Conservation (phyloP, 257 asterid species). For the Jacaranda mimosifolia region DNA sequence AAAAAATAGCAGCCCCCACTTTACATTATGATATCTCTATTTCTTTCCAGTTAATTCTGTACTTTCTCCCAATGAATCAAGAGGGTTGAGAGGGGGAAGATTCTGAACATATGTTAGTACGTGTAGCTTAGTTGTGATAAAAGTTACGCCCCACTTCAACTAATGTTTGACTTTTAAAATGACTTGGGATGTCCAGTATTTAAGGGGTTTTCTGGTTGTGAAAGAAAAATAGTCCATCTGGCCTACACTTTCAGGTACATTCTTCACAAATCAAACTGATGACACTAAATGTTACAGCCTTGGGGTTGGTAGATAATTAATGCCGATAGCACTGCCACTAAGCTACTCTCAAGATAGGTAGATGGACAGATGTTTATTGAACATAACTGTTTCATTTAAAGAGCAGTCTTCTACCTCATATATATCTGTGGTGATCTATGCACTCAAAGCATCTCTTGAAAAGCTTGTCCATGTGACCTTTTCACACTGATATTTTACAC, state of each 20-base stretch:
- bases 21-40: neutral
- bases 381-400: constrained; percentile 7
- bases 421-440: constrained; percentile 10
- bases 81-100: constrained; percentile 22
- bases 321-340: constrained; percentile 24
- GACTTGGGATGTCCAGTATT: constrained; percentile 7
- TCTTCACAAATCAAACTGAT: constrained; percentile 21
- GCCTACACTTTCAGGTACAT: constrained; percentile 33
- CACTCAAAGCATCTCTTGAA: no score
- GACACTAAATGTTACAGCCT: constrained; percentile 40
- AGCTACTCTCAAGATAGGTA: constrained; percentile 33
- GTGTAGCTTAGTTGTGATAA: neutral
- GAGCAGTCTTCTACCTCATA: neutral
- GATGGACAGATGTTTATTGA: constrained; percentile 30
- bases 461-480: neutral
- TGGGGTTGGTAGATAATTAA: constrained; percentile 43
- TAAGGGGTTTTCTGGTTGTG: neutral
- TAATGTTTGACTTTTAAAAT: constrained; percentile 22
- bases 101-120: constrained; percentile 23
- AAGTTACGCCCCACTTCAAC: constrained; percentile 38
- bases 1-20: neutral
- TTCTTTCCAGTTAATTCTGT: neutral
- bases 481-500: no score
- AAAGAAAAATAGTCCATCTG: constrained; percentile 28
- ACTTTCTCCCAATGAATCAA: constrained; percentile 27